Evolutionary conservation across 1,284 basidiomycete genomes (phyloP).

Genomic region (Puccinia triticina): DNA sequence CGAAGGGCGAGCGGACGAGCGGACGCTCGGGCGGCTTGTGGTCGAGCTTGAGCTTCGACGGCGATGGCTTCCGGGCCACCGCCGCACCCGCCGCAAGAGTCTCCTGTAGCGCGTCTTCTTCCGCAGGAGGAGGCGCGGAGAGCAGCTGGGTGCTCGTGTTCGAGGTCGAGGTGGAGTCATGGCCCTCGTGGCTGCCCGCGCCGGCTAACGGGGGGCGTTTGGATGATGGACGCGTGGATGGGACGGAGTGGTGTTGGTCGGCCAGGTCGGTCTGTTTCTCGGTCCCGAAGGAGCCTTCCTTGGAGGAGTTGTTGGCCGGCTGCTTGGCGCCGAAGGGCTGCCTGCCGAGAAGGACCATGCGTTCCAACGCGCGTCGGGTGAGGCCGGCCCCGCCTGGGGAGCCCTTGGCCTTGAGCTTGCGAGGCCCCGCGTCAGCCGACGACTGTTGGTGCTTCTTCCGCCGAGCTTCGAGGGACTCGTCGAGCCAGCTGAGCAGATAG

Average conservation of each 20-base stretch:
- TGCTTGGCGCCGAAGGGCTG: neutral
- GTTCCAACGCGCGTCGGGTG: neutral
- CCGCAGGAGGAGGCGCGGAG: neutral
- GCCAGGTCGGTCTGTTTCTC: neutral
- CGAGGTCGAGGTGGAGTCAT: conserved; percentile 18
- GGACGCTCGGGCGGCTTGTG: neutral
- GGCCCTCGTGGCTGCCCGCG: neutral
- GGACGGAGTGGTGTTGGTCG: neutral
- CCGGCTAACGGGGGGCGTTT: neutral
- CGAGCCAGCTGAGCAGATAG: conserved; percentile 33
- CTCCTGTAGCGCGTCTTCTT: neutral
- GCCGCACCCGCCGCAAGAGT: neutral
- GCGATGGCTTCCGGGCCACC: neutral
- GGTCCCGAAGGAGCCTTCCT: neutral
- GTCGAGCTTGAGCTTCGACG: neutral
- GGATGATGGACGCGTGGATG: neutral
- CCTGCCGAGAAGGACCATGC: neutral
- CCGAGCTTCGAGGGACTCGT: conserved; percentile 12
- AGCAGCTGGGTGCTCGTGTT: neutral
- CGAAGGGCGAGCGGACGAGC: neutral
- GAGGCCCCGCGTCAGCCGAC: neutral
- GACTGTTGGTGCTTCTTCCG: neutral
- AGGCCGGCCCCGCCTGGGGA: neutral
- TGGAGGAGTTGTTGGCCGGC: neutral
- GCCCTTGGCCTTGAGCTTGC: conserved; percentile 39